Conservation (phyloP, 495 filamentous ascomycete species). For the Pyronema omphalodes region DNA sequence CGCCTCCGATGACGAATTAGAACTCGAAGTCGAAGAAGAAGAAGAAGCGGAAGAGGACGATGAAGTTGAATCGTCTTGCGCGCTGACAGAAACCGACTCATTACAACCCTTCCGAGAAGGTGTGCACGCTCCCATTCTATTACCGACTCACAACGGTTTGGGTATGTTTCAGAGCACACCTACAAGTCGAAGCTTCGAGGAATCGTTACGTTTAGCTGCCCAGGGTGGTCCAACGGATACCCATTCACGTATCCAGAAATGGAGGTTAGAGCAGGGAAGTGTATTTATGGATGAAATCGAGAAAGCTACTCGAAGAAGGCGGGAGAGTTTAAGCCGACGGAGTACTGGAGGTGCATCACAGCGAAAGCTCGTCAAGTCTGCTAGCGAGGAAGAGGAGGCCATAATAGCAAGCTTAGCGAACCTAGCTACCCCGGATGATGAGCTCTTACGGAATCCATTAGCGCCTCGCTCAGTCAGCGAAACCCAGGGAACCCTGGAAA, state of each 20-base stretch:
- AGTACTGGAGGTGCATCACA: background rate
- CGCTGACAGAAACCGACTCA: conserved; percentile 67
- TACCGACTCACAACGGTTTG: conserved; percentile 73
- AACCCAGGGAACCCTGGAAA: conserved; percentile 12
- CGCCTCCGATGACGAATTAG: too few relatives aligned
- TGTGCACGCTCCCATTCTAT: conserved; percentile 26
- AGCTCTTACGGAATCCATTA: background rate
- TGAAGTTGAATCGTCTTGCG: conserved; percentile 69
- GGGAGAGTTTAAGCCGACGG: conserved; percentile 26
- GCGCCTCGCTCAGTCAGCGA: too few relatives aligned
- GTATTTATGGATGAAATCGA: conserved; percentile 75
- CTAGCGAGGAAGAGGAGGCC: conserved; percentile 17
- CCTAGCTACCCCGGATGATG: background rate
- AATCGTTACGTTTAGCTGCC: conserved; percentile 36
- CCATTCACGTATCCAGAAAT: conserved; percentile 67
- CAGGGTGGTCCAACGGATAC: conserved; percentile 42
- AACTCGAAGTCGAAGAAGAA: conserved; percentile 8
- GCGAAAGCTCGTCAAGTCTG: background rate
- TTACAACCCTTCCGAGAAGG: conserved; percentile 41
- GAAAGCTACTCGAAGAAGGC: conserved; percentile 50
- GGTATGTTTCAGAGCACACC: conserved; percentile 52
- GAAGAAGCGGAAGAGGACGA: conserved; percentile 44
- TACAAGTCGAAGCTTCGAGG: conserved; percentile 32
- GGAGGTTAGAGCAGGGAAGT: conserved; percentile 79
- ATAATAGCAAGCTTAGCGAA: conserved; percentile 2